Conservation (phyloP, 331 rosid genomes). For the Acacia pycnantha region DNA sequence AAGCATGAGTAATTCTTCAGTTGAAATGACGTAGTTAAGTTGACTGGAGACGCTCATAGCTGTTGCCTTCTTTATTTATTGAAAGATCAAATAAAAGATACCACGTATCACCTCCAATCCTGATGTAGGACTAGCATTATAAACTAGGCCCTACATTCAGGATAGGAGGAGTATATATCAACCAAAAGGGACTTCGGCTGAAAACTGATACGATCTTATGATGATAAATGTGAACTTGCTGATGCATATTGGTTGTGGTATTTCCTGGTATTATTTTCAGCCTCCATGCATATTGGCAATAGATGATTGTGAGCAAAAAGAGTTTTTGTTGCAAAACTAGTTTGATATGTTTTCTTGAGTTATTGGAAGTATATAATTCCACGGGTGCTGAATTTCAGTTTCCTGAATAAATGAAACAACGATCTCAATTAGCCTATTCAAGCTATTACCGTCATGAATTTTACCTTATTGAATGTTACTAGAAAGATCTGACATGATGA, state of each 20-base stretch:
- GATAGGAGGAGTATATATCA: not conserved
- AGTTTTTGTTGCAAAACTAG: not conserved
- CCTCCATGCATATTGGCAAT: not conserved
- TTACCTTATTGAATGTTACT: not conserved
- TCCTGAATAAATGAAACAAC: not conserved
- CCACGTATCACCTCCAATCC: no score
- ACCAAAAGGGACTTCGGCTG: not conserved
- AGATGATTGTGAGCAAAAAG: not conserved
- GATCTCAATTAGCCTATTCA: not conserved
- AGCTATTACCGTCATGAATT: not conserved
- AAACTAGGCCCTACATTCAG: no score
- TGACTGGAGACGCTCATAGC: not conserved
- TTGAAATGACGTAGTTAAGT: not conserved
- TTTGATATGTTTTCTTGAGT: not conserved
- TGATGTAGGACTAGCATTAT: no score
- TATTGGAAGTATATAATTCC: not conserved
- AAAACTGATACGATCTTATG: not conserved
- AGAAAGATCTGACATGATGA: not conserved
- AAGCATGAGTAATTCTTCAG: not conserved
- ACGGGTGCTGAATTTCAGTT: not conserved
- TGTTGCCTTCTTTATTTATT: not conserved
- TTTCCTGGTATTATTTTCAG: not conserved
- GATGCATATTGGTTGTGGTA: not conserved
- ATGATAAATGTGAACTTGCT: slow-evolving; percentile 3
- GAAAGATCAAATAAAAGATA: not conserved